Base-by-base conservation (phyloP, 2,329 filamentous ascomycete species). In the Neopestalotiopsis sp. region DNA sequence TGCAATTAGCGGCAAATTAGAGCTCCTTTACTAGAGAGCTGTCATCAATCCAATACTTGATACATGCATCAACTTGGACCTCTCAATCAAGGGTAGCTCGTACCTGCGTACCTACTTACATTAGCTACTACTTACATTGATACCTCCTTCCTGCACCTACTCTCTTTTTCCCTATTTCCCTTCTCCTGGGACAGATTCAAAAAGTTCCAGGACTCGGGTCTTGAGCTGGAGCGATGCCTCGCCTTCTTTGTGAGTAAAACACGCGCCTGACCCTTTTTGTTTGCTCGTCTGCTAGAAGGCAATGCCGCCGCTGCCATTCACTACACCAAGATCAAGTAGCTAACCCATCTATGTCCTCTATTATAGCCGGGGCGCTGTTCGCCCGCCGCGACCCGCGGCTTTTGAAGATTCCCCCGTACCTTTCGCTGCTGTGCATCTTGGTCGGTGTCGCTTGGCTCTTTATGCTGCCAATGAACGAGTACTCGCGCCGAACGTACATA, bases 401-500 rank as follows among this genome's bases (percentile, higher is more conserved):
- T 69, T 89, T 96, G 72, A 93, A 93, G 82, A 83, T 97, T 20
- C 95, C 95, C 56, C 94, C 94, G 14, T 95, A 97, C 83, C 84
- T 98, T 42, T 98, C 95, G 42, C 87, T 94, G 65, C 84, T 97
- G 56, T 97, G 93, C 81, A 90, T 98, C 75, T 75, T 95, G 63
- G 88, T 97, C 75, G 96, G 96, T 66, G 88, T 98, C 68, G 88
- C 90, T 74, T 99, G 95, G 94, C 90, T 99, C 14, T 89, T 98
- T 28, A 86, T 98, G 40, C 89, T 99, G 1, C 96, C 96, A 2
- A 86, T 98, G 66, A 89, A 98, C 80, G 89, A 95, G 73, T 97
- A 98, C 83, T 97, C 94, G 65, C 90, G 96, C 72, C 88, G 89
- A 70, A 99, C 95, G 1, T 99, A 99, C 81, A 96, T 99, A 69